These are phyloP conservation scores for Dendrothele bispora DNA, from an alignment of 768 basidiomycete genomes.

Conservation along the genomic window DNA sequence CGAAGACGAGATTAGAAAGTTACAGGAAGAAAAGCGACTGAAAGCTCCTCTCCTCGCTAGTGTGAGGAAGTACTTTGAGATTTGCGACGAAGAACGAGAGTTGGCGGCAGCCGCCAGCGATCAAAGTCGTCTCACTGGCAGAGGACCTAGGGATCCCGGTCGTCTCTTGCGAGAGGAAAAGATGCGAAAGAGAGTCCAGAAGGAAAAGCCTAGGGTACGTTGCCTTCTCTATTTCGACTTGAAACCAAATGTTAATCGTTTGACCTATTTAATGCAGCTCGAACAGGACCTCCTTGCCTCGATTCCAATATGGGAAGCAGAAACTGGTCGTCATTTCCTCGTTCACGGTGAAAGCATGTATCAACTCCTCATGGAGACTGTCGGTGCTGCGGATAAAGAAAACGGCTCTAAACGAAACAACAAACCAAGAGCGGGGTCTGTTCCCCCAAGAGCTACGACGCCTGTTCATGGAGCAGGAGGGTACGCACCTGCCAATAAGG, in stretches of 20 bases:
- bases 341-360: constrained; percentile 84
- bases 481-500: constrained; percentile 41
- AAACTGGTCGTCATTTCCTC: constrained; percentile 71
- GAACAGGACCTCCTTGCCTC: constrained; percentile 81
- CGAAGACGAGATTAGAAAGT: constrained; percentile 77
- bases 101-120: constrained; percentile 79
- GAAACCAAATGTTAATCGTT: not conserved
- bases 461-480: constrained; percentile 34
- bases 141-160: constrained; percentile 82
- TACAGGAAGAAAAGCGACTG: constrained; percentile 79
- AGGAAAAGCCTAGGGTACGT: constrained; percentile 90
- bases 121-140: constrained; percentile 77
- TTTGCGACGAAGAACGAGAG: constrained; percentile 88
- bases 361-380: constrained; percentile 70
- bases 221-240: not conserved
- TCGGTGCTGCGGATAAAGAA: constrained; percentile 77
- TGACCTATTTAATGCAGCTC: constrained; percentile 47
- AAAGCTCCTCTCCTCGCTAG: constrained; percentile 75
- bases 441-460: constrained; percentile 63
- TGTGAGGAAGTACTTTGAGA: constrained; percentile 88
- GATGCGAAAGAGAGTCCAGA: constrained; percentile 90
- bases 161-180: constrained; percentile 91
- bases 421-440: constrained; percentile 51
- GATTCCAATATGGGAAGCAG: constrained; percentile 87
- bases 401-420: constrained; percentile 52